Conservation (phyloP, 345 rosid species). For the Eucalyptus microcorys region DNA sequence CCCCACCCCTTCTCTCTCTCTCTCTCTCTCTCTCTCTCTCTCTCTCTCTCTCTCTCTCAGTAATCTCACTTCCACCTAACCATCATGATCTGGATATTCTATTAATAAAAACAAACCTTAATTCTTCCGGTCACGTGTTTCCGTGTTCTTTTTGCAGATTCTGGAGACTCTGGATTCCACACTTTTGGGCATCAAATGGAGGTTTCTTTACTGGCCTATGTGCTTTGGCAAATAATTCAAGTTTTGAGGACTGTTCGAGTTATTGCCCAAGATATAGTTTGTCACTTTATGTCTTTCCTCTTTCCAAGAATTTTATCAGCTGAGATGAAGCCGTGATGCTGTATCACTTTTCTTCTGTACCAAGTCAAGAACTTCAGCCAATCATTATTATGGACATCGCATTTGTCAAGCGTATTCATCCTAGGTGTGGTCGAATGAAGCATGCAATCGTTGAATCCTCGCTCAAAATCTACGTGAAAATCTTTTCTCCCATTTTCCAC, state of each 20-base stretch:
- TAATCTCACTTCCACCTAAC: too few relatives aligned
- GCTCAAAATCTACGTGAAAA: background rate
- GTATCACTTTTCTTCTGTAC: background rate
- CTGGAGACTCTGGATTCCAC: background rate
- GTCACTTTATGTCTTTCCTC: background rate
- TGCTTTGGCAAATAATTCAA: background rate
- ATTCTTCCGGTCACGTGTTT: background rate
- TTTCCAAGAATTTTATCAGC: background rate
- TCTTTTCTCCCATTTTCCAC: background rate
- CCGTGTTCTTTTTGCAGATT: background rate
- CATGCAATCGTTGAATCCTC: background rate
- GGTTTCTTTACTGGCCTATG: background rate
- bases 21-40: too few relatives aligned
- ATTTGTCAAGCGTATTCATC: background rate
- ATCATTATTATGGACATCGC: background rate
- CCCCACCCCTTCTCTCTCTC: too few relatives aligned
- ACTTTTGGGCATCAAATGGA: background rate
- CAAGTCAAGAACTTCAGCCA: background rate
- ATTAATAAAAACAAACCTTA: background rate
- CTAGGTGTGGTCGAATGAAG: background rate
- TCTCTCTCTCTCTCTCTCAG: too few relatives aligned
- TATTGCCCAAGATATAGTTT: background rate
- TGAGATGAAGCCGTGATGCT: background rate
- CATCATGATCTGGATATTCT: background rate
- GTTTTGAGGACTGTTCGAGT: background rate